Evolutionary conservation across 192 early-diverging fungal genomes (phyloP).

Genomic region (Coemansia sp.): DNA sequence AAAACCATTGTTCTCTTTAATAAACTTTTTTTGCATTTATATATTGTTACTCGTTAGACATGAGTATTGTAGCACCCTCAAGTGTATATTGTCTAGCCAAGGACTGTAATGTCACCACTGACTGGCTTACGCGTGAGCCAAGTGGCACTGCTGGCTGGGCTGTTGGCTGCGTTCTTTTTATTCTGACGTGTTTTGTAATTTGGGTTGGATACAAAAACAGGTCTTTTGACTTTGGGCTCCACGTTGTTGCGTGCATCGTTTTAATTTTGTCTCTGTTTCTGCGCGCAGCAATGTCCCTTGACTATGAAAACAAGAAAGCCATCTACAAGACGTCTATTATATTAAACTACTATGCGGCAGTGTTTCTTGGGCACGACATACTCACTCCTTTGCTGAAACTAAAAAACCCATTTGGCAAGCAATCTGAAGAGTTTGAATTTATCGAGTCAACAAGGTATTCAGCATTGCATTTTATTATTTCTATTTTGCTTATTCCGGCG

Average conservation of each 20-base stretch:
- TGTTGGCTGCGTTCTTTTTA: slow-evolving; percentile 6
- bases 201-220: background rate
- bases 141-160: slow-evolving; percentile 14
- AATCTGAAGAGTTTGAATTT: background rate
- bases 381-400: background rate
- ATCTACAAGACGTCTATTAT: slow-evolving; percentile 4
- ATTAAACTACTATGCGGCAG: slow-evolving; percentile 1
- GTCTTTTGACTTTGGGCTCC: background rate
- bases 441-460: background rate
- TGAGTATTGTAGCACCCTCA: background rate
- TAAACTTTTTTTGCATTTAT: too few relatives aligned
- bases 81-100: slow-evolving; percentile 8
- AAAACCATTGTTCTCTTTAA: too few relatives aligned
- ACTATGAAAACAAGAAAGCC: background rate
- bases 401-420: background rate
- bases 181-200: background rate
- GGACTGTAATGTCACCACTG: slow-evolving; percentile 1
- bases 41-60: too few relatives aligned
- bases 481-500: background rate
- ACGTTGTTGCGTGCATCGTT: too few relatives aligned
- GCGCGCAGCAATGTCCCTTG: slow-evolving; percentile 1
- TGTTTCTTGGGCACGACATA: background rate
- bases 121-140: slow-evolving; percentile 23
- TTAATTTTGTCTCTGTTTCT: background rate
- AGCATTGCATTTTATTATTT: background rate